These are phyloP conservation scores for Trypanosomatidae sp. DNA, from an alignment of 208 protist species.

Conservation along the genomic window DNA sequence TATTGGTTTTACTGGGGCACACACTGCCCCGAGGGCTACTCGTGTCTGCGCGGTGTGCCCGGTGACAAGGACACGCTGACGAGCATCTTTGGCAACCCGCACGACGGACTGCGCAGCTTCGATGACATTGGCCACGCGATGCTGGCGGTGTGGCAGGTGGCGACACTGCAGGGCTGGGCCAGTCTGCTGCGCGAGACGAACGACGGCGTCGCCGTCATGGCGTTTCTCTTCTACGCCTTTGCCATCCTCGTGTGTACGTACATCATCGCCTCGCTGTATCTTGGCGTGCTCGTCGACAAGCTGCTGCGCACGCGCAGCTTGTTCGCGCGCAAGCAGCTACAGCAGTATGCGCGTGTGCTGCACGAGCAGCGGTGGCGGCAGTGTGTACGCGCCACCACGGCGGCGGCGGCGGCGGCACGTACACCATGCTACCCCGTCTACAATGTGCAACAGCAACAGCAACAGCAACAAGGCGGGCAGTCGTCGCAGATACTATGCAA, in stretches of 20 bases:
- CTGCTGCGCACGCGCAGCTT: conserved; percentile 61
- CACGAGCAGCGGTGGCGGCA: conserved; percentile 59
- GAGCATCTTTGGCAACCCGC: conserved; percentile 67
- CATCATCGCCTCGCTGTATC: conserved; percentile 78
- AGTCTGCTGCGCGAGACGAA: conserved; percentile 68
- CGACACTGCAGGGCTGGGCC: conserved; percentile 87
- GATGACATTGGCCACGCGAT: conserved; percentile 84
- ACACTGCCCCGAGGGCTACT: conserved; percentile 27
- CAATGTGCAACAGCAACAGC: no score
- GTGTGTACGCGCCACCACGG: no score
- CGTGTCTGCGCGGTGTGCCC: conserved; percentile 26
- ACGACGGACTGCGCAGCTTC: conserved; percentile 81
- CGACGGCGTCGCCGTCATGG: conserved; percentile 39
- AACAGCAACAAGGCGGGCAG: no score
- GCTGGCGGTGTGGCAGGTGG: conserved; percentile 79
- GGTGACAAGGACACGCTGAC: no score
- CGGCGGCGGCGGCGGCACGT: conserved; percentile 39
- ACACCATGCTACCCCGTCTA: conserved; percentile 36
- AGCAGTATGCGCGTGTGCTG: conserved; percentile 66
- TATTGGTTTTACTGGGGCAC: conserved; percentile 74
- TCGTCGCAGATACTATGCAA: no score
- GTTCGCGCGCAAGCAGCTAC: conserved; percentile 67
- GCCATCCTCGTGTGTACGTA: conserved; percentile 76
- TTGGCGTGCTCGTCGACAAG: conserved; percentile 86
- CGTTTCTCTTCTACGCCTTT: conserved; percentile 76